Evolutionary conservation across 176 grass and related monocot species (phyloP), one percentile per base, ranked within the genome.

Genomic region (Tillandsia fasciculata): DNA sequence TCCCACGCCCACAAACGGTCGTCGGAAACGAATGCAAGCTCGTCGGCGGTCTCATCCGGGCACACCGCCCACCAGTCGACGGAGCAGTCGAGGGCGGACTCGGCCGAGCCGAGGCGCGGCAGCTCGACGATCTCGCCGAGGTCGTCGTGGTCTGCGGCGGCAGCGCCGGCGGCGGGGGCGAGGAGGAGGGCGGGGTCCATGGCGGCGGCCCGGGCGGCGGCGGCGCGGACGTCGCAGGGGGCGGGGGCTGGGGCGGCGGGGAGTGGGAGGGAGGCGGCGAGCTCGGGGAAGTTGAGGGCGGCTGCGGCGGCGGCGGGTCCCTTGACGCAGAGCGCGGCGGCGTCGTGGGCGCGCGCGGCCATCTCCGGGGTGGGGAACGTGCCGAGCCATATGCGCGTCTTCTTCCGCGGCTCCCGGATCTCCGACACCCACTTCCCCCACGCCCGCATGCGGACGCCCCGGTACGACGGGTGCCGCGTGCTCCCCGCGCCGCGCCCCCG

Each of bases 341-440:
- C 72, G 72, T 74, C 72, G 48, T 74, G 72, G 26, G 72, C 72
- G 10, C 72, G 58, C 20, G 72, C 72, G 12, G 72, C 72, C 72
- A 74, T 74, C 72, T 74, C 72, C 17, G 72, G 26, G 12, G 72
- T 74, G 10, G 57, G 72, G 72, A 74, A 74, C 10, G 72, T 74
- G 42, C 72, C 72, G 12, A 74, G 72, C 72, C 72, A 74, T 15
- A 74, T 74, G 11, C 72, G 72, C 58, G 72, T 64, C 72, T 74
- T 74, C 72, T 74, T 74, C 4, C 57, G 56, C 11, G 72, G 72
- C 72, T 51, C 72, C 17, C 72, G 72, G 72, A 74, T 74, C 72
- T 74, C 72, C n/a, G 72, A 74, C 58, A 74, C 72, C 72, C 72
- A 74, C 72, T 74, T 74, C 11, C 72, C 72, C 72, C 58, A 74